Base-by-base conservation (phyloP, 345 rosid species). In the Gossypium rotundifolium region DNA sequence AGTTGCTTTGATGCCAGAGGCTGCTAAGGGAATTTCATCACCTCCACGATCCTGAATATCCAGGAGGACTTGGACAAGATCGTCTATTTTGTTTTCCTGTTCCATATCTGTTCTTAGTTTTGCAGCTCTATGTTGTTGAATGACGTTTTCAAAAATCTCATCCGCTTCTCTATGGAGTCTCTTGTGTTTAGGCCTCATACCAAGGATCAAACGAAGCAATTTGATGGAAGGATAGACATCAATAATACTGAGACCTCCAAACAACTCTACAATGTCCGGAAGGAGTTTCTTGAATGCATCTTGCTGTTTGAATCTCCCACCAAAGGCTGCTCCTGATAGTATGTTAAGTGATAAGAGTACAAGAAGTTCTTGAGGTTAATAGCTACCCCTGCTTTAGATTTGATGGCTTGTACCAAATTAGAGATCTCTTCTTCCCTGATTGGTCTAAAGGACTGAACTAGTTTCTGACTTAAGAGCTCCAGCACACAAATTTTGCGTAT, bases 191-290 rank as follows among this genome's bases (percentile, higher is more conserved):
- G 65, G 45, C 20, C 65, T 61, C 65, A 61, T 29, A 13, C 44
- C n/a, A 29, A 23, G 29, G 18, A 17, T 33, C 7, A 42, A 16
- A 63, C 1, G 67, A 33, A 33, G 20, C 2, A 63, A 18, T 18
- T 18, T 55, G 25, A 55, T 2, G 27, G 60, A 55, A 55, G 60
- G 60, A 9, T 55, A 55, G 60, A 55, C 45, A 16, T 63, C 67
- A 63, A 63, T 48, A 63, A 63, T 1, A 63, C 67, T 63, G 67
- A 63, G 46, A 38, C 67, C 67, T 33, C 46, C 67, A 38, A 63
- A 63, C 67, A 63, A 16, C 17, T 9, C 46, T 7, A 38, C 22
- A 33, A 33, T 63, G 46, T 63, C 69, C 25, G 69, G 51, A 3
- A 17, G 3, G 46, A 64, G 69, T 40, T 64, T 18, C 27, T 40